A percentile compares a stretch with the other conserved stretches of the same genome.
phyloP scores from a whole-genome alignment of 2,329 filamentous ascomycete genomes.

The Pseudovirgaria hyperparasitica region DNA sequence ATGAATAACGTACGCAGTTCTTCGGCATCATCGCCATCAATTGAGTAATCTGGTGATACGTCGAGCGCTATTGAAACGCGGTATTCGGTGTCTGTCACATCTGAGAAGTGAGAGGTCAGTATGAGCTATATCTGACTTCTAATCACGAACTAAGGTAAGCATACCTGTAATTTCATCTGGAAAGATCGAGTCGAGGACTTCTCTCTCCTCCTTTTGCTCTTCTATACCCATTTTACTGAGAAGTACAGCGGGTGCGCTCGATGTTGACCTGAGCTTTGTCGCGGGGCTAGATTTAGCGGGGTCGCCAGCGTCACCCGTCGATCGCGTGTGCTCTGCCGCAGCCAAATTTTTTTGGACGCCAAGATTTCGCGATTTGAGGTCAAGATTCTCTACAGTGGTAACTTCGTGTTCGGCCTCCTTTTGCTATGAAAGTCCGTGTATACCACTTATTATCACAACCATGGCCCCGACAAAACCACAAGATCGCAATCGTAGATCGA shows the following conservation, averaged over 20 bases:
- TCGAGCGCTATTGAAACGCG: slow-evolving; percentile 80
- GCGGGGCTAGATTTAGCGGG: slow-evolving; percentile 5
- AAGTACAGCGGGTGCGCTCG: slow-evolving; percentile 4
- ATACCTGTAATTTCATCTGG: slow-evolving; percentile 90
- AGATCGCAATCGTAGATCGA: slow-evolving; percentile 23
- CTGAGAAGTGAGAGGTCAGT: slow-evolving; percentile 33
- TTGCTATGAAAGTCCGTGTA: too few relatives aligned
- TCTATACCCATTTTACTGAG: slow-evolving; percentile 41
- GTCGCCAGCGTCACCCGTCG: slow-evolving; percentile 12
- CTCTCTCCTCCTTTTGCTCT: slow-evolving; percentile 90
- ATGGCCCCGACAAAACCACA: slow-evolving; percentile 42
- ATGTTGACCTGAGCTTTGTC: slow-evolving; percentile 5
- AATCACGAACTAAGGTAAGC: slow-evolving; percentile 4
- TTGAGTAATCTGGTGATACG: slow-evolving; percentile 51
- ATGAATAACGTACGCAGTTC: slow-evolving; percentile 40
- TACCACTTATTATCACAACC: slow-evolving; percentile 7
- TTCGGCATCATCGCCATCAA: slow-evolving; percentile 43
- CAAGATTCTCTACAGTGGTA: too few relatives aligned
- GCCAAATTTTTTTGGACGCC: slow-evolving; percentile 3
- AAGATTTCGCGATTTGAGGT: too few relatives aligned
- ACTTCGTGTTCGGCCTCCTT: too few relatives aligned
- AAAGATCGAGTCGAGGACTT: slow-evolving; percentile 97
- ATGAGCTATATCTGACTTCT: slow-evolving; percentile 1
- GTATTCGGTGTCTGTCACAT: slow-evolving; percentile 82
- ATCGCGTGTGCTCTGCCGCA: slow-evolving; percentile 1